Evolutionary conservation across 2,329 filamentous ascomycete genomes (phyloP), one percentile per base, ranked within the genome.

Genomic region (Trichoderma aggressivum): DNA sequence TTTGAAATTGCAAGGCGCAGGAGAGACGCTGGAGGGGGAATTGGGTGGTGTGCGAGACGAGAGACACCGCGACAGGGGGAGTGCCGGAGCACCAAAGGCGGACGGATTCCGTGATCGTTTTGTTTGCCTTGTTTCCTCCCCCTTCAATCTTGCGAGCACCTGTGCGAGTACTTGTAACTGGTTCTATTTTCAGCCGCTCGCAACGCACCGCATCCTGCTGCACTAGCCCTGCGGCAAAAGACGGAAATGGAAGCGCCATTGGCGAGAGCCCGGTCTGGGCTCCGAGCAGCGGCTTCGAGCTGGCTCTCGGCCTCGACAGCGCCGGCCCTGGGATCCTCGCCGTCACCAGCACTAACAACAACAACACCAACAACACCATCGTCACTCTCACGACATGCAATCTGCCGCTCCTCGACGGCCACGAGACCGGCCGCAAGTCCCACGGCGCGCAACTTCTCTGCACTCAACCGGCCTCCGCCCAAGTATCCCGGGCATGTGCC

Each of bases 401-500:
- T 73, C 73, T 10, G 72, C 74, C 28, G 34, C 73, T 10, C 73
- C 74, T 7, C 74, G 70, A 73, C 74, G 14, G 34, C 69, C 55
- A 75, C 55, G 39, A 43, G 18, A 21, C 21, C 36, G 28, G 8
- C 65, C 21, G n/a, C 55, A 34, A 60, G 26, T 28, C 43, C 21
- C 59, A 21, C 30, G n/a, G 18, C 24, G 24, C 47, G 79, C 61
- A 75, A 70, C 70, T 97, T 98, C 85, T 97, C 94, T 56, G 89
- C 94, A 73, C 88, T 97, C 76, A 92, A 92, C 81, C 92, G 96
- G 7, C 95, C 95, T 64, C 87, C 88, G 30, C 93, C 94, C 71
- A 96, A 93, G 77, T 98, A 98, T 83, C 90, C 92, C 1, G 94
- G 94, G 81, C 96, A 99, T 88, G 90, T 98, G 36, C 96, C 95